These are phyloP conservation scores for Styphnolobium japonicum DNA, from an alignment of 306 rosid genomes.

Conservation along the genomic window DNA sequence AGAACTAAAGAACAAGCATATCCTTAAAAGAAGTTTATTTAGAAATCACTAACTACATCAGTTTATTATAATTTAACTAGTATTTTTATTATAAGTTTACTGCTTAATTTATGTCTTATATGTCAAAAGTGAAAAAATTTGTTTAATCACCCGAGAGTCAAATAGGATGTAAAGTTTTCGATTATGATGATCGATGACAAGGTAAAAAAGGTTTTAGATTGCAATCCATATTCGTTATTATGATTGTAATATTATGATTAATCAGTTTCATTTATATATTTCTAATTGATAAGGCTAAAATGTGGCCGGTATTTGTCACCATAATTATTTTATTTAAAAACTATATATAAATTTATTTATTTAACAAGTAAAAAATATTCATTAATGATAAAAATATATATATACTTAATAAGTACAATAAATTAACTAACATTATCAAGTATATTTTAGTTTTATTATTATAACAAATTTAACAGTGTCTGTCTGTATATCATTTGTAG, in stretches of 20 bases:
- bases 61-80: background rate
- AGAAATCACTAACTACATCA: background rate
- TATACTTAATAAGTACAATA: too few relatives aligned
- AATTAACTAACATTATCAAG: too few relatives aligned
- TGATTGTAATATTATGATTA: background rate
- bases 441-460: too few relatives aligned
- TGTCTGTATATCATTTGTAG: too few relatives aligned
- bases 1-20: background rate
- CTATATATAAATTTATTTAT: too few relatives aligned
- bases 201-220: background rate
- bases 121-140: background rate
- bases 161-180: background rate
- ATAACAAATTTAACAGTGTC: too few relatives aligned
- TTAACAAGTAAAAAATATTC: too few relatives aligned
- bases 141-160: background rate
- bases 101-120: background rate
- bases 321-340: too few relatives aligned
- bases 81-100: background rate
- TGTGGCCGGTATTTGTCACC: background rate
- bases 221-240: background rate
- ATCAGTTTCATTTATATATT: background rate
- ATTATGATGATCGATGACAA: background rate
- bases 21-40: background rate
- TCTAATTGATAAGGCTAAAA: background rate
- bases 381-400: too few relatives aligned